These are phyloP conservation scores for Aurifilum marmelostoma DNA, from an alignment of 2,329 filamentous ascomycete genomes.

Conservation along the genomic window DNA sequence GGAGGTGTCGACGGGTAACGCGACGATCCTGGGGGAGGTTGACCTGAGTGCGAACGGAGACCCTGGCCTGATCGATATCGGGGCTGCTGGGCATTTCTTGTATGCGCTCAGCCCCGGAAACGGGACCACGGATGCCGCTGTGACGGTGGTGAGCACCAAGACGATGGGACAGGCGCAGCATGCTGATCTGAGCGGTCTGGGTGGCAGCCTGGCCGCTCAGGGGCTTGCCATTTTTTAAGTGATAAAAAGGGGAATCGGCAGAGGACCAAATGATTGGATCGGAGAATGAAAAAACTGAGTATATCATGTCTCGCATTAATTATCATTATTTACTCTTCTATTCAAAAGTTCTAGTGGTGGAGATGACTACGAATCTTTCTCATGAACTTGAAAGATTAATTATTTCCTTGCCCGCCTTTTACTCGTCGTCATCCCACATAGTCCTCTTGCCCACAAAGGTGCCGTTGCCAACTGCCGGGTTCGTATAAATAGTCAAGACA, in stretches of 20 bases:
- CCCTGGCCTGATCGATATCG: constrained; percentile 59
- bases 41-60: constrained; percentile 52
- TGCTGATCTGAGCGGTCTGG: constrained; percentile 36
- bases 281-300: neutral
- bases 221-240: constrained; percentile 38
- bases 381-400: too few species aligned
- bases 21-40: constrained; percentile 47
- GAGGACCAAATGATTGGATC: constrained; percentile 30
- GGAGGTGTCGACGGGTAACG: constrained; percentile 57
- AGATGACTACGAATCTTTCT: too few species aligned
- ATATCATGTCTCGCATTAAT: neutral
- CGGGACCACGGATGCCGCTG: constrained; percentile 42
- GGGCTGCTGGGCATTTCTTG: constrained; percentile 55
- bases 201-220: constrained; percentile 35
- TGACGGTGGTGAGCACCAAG: constrained; percentile 43
- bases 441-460: constrained; percentile 36
- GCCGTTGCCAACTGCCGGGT: constrained; percentile 34
- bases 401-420: neutral
- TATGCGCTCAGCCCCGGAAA: constrained; percentile 62
- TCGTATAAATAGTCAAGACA: constrained; percentile 40
- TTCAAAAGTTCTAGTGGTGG: neutral
- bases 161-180: constrained; percentile 39
- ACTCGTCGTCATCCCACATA: constrained; percentile 28
- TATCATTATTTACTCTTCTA: neutral
- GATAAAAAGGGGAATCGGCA: neutral